Percentiles rank a stretch among this genome's conserved stretches.
phyloP scores from a whole-genome alignment of 2,329 filamentous ascomycete species.

The Colletotrichum sp. region DNA sequence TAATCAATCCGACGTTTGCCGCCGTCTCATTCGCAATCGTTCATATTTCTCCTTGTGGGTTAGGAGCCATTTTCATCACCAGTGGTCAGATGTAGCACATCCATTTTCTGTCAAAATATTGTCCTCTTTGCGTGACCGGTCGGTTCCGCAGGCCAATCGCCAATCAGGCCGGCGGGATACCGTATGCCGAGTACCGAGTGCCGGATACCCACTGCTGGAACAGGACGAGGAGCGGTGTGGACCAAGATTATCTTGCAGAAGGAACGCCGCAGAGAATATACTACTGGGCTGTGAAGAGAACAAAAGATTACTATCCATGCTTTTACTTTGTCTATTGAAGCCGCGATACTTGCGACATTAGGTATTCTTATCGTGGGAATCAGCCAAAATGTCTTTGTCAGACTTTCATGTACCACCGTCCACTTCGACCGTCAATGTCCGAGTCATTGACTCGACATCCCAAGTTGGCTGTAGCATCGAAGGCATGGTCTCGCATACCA shows the following conservation, averaged over 20 bases:
- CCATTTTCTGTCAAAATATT: too few relatives aligned
- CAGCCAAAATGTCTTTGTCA: not conserved
- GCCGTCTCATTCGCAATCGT: too few relatives aligned
- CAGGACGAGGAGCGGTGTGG: not conserved
- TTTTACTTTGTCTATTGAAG: not conserved
- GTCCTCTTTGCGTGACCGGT: not conserved
- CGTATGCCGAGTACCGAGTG: not conserved
- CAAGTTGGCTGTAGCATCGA: not conserved
- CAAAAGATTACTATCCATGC: not conserved
- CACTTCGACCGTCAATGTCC: not conserved
- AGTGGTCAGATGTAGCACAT: too few relatives aligned
- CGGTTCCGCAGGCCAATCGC: fast-evolving
- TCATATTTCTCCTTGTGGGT: too few relatives aligned
- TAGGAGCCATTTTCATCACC: too few relatives aligned
- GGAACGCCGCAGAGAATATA: not conserved
- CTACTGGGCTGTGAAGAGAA: not conserved
- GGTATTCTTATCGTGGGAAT: not conserved
- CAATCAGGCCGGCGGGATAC: not conserved
- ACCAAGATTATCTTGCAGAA: not conserved
- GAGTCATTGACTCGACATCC: not conserved
- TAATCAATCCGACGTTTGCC: too few relatives aligned
- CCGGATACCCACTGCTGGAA: not conserved
- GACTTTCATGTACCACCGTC: not conserved
- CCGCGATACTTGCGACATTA: not conserved
- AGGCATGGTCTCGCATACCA: not conserved